phyloP scores from a whole-genome alignment of 163 green algal genomes.

The Scenedesmus sp. region DNA sequence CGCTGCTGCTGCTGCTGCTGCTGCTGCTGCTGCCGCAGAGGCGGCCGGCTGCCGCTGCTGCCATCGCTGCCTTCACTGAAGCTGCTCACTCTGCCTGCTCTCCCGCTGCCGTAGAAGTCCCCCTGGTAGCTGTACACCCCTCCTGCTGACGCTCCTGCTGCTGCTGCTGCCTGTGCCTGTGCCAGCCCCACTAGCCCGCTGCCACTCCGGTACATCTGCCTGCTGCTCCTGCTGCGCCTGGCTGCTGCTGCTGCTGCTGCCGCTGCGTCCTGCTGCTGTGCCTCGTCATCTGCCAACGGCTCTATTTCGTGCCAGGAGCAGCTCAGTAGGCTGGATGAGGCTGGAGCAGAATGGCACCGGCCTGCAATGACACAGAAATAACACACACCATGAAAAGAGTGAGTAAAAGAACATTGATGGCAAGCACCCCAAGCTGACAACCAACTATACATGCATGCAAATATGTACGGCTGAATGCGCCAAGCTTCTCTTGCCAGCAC shows the following conservation, averaged over 20 bases:
- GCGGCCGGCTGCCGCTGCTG: slow-evolving; percentile 2
- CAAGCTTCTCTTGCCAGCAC: not conserved
- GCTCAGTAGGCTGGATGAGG: not conserved
- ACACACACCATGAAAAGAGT: not conserved
- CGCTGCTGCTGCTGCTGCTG: not conserved
- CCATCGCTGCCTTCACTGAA: not conserved
- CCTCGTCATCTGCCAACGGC: slow-evolving; percentile 21
- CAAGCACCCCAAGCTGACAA: too few species aligned
- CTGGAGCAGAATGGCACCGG: slow-evolving; percentile 2
- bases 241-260: not conserved
- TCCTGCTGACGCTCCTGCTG: not conserved
- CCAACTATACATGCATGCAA: too few species aligned
- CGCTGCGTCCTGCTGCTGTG: not conserved
- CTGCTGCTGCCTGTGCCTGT: not conserved
- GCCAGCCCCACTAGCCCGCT: not conserved
- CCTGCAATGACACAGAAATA: not conserved
- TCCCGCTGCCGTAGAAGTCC: slow-evolving; percentile 29
- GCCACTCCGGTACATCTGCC: not conserved
- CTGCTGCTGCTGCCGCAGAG: not conserved
- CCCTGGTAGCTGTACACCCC: slow-evolving; percentile 28
- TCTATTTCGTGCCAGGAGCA: slow-evolving; percentile 50
- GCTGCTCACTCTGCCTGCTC: not conserved
- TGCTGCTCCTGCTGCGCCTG: not conserved
- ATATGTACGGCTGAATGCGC: too few species aligned
- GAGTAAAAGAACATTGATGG: not conserved